Percentiles rank a stretch among this genome's conserved stretches.
Evolutionary conservation across 495 filamentous ascomycete genomes (phyloP).

Genomic region (Bathelium albidoporum): DNA sequence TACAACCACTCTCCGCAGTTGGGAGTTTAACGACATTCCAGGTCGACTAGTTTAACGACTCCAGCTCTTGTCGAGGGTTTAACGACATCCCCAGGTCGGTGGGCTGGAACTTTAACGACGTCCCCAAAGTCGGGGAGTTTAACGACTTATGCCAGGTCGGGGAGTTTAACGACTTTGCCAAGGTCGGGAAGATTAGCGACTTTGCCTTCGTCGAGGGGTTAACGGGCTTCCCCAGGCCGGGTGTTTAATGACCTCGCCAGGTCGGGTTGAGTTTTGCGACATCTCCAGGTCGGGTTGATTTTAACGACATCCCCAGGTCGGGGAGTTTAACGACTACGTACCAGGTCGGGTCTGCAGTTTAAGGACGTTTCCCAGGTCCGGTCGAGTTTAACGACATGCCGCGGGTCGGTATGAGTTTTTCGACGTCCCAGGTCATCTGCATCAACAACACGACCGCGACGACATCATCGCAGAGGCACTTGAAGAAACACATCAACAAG

Average conservation of each 20-base stretch:
- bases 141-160: not conserved
- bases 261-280: not conserved
- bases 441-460: not conserved
- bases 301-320: not conserved
- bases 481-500: not conserved
- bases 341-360: too few relatives aligned
- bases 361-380: not conserved
- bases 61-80: not conserved
- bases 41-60: not conserved
- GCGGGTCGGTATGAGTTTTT: not conserved
- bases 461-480: not conserved
- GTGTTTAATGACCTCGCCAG: too few relatives aligned
- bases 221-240: too few relatives aligned
- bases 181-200: not conserved
- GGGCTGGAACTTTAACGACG: not conserved
- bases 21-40: not conserved
- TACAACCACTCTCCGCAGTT: not conserved
- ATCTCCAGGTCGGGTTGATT: not conserved
- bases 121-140: not conserved
- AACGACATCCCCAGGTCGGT: not conserved
- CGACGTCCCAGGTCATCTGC: not conserved
- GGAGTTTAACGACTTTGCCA: not conserved
- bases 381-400: not conserved
- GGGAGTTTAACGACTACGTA: not conserved
- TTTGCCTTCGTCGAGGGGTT: not conserved